phyloP scores from a whole-genome alignment of 441 rosid genomes.

The Corymbia calophylla region DNA sequence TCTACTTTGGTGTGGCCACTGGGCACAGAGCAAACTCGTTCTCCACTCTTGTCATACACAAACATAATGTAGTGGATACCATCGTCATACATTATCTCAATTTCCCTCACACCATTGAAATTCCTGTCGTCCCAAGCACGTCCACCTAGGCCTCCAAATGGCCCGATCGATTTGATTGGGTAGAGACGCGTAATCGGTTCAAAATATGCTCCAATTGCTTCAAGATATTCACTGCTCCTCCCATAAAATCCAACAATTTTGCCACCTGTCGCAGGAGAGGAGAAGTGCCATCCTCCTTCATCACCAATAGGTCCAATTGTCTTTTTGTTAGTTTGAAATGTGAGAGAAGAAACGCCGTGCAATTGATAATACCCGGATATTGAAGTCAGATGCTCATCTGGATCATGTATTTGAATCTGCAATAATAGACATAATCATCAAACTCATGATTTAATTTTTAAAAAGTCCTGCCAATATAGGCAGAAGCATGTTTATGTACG shows the following conservation, averaged over 20 bases:
- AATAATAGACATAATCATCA: not conserved
- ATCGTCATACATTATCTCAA: accelerated
- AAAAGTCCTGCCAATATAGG: not conserved
- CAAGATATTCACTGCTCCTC: not conserved
- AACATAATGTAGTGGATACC: not conserved
- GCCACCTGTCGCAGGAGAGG: not conserved
- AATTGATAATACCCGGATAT: not conserved
- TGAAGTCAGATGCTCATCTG: not conserved
- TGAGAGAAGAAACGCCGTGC: not conserved
- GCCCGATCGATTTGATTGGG: not conserved
- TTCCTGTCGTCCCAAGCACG: not conserved
- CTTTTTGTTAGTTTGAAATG: not conserved
- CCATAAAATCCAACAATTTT: not conserved
- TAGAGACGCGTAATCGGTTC: not conserved
- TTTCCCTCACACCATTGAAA: not conserved
- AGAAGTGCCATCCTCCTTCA: not conserved
- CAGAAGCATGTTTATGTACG: not conserved
- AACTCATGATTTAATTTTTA: not conserved
- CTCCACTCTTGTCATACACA: not conserved
- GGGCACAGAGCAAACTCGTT: too few relatives aligned
- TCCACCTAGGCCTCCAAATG: not conserved
- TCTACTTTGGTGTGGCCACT: accelerated
- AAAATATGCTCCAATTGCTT: not conserved
- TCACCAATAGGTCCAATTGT: not conserved
- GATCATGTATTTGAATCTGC: not conserved